Conservation (phyloP, 1,284 basidiomycete species). For the Trichosporon sp. region DNA sequence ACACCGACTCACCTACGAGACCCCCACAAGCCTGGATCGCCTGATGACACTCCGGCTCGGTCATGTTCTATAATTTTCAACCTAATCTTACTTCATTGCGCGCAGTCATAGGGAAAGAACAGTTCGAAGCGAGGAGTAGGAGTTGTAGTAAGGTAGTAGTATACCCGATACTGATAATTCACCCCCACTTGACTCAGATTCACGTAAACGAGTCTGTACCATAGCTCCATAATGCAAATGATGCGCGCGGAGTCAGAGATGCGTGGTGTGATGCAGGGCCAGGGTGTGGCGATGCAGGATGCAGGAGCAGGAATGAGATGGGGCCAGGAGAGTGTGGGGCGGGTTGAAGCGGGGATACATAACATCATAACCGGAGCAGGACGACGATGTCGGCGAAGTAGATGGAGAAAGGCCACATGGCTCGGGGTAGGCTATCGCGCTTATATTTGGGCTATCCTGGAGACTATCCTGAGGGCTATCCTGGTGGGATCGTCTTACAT, state of each 20-base stretch:
- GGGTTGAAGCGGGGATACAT: not conserved
- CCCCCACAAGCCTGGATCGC: not conserved
- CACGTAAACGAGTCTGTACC: not conserved
- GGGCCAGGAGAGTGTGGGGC: not conserved
- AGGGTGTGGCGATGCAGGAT: not conserved
- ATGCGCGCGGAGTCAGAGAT: not conserved
- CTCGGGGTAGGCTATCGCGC: not conserved
- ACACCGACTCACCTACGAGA: not conserved
- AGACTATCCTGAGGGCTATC: not conserved
- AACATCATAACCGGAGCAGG: not conserved
- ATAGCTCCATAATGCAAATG: not conserved
- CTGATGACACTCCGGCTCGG: constrained; percentile 6
- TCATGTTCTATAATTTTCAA: not conserved
- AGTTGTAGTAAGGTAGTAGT: not conserved
- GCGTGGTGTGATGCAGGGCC: not conserved
- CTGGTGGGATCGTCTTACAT: not conserved
- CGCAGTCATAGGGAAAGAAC: not conserved
- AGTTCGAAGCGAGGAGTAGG: not conserved
- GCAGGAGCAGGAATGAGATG: not conserved
- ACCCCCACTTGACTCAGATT: constrained; percentile 1
- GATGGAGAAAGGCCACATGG: constrained; percentile 11
- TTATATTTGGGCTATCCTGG: not conserved
- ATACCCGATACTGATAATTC: not conserved
- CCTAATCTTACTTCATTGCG: not conserved
- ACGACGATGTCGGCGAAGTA: not conserved